Base-by-base conservation (phyloP, 768 basidiomycete genomes). In the Daedaleopsis sinensis region DNA sequence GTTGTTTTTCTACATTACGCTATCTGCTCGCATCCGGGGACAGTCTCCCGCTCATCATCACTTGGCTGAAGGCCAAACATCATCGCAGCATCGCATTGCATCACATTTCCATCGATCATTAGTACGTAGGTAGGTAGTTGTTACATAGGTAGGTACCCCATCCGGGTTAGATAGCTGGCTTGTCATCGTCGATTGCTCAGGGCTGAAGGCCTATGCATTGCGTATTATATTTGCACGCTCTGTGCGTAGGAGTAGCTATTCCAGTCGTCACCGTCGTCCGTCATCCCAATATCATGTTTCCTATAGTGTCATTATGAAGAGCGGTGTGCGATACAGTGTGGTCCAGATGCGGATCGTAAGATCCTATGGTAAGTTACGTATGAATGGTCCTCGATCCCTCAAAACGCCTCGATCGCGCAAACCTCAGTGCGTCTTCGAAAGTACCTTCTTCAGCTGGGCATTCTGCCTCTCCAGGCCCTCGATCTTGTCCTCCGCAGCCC, bases 381-480 rank as follows among this genome's bases (percentile, higher is more conserved):
- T 32, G 27, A 32, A 32, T 32, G 7, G 27, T 32, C 27, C 27
- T 32, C 7, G 27, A 7, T 32, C 7, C 27, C 4, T 7, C 27
- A 32, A 32, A 32, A 32, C 27, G 7, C 27, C 47, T 27, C 7
- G 13, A 7, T 19, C 6, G 27, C 47, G 2, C 3, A 48, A 21
- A 48, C 16, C 13, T 52, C 39, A 55, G 12, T 39, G 42, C 15
- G 42, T 24, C 47, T 57, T 59, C 23, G 62, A 53, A 35, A 64
- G 58, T 38, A 59, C 55, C 73, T 77, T 84, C 79, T 87, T 91
- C 74, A 93, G 71, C 64, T 83, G 81, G 13, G 67, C 74, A 70
- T 96, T 95, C 76, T 84, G 82, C 70, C 78, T 83, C 72, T 94
- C 94, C 72, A 94, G 70, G 35, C 63, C 69, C 65, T 87, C 87